Evolutionary conservation across 2,329 filamentous ascomycete genomes (phyloP).

Genomic region (Paracorniculantispora psalliotae): DNA sequence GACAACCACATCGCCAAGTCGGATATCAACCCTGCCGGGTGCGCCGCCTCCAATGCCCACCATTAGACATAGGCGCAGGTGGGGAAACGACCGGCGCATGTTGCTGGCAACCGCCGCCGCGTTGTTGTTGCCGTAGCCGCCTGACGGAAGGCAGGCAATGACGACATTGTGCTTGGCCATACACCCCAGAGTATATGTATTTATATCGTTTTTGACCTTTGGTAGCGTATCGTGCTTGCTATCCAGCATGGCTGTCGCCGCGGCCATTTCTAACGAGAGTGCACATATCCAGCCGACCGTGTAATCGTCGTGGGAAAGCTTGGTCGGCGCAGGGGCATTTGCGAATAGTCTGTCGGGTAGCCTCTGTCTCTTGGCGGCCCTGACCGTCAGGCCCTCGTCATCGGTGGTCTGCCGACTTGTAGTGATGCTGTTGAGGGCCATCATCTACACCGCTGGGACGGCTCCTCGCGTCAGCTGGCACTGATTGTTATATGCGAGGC

Average conservation of each 20-base stretch:
- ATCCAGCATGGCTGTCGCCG: constrained; percentile 19
- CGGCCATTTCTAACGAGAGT: constrained; percentile 18
- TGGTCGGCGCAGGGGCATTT: neutral
- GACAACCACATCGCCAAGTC: neutral
- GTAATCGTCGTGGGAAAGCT: constrained; percentile 11
- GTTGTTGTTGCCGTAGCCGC: neutral
- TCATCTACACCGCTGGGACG: too few relatives aligned
- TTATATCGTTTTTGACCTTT: constrained; percentile 15
- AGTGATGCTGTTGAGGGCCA: neutral
- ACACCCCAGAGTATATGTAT: constrained; percentile 16
- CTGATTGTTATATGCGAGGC: too few relatives aligned
- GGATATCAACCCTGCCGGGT: neutral
- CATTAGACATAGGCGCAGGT: neutral
- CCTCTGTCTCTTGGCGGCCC: neutral
- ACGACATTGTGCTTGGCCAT: constrained; percentile 14
- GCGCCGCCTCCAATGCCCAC: neutral
- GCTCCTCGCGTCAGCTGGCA: too few relatives aligned
- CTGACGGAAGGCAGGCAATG: neutral
- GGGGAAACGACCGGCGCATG: neutral
- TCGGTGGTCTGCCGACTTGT: neutral
- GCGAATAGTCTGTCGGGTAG: neutral
- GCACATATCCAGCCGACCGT: constrained; percentile 24
- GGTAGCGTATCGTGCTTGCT: constrained; percentile 9
- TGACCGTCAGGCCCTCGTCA: neutral
- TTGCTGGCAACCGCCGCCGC: neutral